Conservation (phyloP, 1,139 yeast genomes). For the Tardiomyces depauwii region DNA sequence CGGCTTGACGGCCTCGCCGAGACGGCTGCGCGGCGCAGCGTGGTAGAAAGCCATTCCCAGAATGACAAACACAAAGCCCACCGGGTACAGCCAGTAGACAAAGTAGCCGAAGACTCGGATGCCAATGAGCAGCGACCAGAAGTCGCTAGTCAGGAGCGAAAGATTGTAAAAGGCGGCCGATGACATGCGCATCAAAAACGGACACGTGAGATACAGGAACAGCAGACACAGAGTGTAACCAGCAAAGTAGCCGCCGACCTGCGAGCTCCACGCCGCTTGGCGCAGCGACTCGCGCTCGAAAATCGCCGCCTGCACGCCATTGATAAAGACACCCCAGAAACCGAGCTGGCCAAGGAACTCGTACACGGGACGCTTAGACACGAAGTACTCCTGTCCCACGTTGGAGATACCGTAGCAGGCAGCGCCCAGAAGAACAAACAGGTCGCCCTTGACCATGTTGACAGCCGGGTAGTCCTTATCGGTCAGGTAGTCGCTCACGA, state of each 20-base stretch:
- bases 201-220: conserved; percentile 30
- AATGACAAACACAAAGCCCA: conserved; percentile 33
- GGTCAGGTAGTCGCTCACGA: conserved; percentile 30
- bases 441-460: conserved; percentile 32
- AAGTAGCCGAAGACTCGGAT: conserved; percentile 32
- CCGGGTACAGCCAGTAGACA: conserved; percentile 35
- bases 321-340: conserved; percentile 30
- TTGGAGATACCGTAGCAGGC: conserved; percentile 35
- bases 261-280: conserved; percentile 28
- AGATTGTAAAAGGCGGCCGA: conserved; percentile 36
- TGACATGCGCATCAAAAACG: conserved; percentile 33
- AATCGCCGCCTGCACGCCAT: conserved; percentile 33
- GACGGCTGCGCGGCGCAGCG: conserved; percentile 23
- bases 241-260: conserved; percentile 31
- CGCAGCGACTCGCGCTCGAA: conserved; percentile 28
- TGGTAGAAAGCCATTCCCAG: conserved; percentile 32
- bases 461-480: conserved; percentile 29
- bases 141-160: conserved; percentile 32
- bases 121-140: conserved; percentile 35
- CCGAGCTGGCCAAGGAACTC: conserved; percentile 34
- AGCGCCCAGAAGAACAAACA: conserved; percentile 33
- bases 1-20: conserved; percentile 33
- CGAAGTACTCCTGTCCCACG: conserved; percentile 32
- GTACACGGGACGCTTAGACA: conserved; percentile 33
- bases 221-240: conserved; percentile 33